A percentile compares a stretch with the other conserved stretches of the same genome.
Evolutionary conservation across 208 protist species (phyloP).

Genomic region (Balamuthia mandrillaris): DNA sequence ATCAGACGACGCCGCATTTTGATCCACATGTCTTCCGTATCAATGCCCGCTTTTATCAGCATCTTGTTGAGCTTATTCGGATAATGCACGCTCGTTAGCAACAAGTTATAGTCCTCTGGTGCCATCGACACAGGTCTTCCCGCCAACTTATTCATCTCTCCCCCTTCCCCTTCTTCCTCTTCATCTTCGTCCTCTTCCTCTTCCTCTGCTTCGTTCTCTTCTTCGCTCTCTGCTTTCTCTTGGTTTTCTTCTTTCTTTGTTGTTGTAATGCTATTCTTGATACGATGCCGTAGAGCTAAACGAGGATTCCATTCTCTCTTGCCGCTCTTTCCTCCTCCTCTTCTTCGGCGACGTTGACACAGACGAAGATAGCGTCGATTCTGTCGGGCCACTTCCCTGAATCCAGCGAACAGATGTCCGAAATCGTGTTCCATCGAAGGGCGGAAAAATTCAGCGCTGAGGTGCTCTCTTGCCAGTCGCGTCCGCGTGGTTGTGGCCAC

Average conservation of each 20-base stretch:
- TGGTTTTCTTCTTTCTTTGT: too few species aligned
- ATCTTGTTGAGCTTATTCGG: slow-evolving; percentile 57
- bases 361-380: too few species aligned
- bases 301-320: slow-evolving; percentile 40
- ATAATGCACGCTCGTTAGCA: slow-evolving; percentile 56
- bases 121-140: slow-evolving; percentile 48
- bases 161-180: slow-evolving; percentile 37
- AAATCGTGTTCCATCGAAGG: slow-evolving; percentile 48
- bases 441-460: slow-evolving; percentile 44
- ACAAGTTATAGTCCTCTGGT: slow-evolving; percentile 47
- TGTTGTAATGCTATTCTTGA: too few species aligned
- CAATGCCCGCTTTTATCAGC: slow-evolving; percentile 43
- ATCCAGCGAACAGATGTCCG: slow-evolving; percentile 52
- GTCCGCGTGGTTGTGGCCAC: slow-evolving; percentile 29
- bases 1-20: slow-evolving; percentile 8
- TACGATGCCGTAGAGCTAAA: too few species aligned
- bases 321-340: slow-evolving; percentile 43
- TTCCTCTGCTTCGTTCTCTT: too few species aligned
- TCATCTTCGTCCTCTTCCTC: too few species aligned
- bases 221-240: too few species aligned
- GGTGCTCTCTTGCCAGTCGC: slow-evolving; percentile 50
- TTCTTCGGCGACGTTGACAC: too few species aligned
- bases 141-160: slow-evolving; percentile 38
- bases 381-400: slow-evolving; percentile 53
- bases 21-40: slow-evolving; percentile 44